Evolutionary conservation across 352 stramenopile genomes (phyloP), one percentile per base, ranked within the genome.

Genomic region (Globisporangium radiosum): DNA sequence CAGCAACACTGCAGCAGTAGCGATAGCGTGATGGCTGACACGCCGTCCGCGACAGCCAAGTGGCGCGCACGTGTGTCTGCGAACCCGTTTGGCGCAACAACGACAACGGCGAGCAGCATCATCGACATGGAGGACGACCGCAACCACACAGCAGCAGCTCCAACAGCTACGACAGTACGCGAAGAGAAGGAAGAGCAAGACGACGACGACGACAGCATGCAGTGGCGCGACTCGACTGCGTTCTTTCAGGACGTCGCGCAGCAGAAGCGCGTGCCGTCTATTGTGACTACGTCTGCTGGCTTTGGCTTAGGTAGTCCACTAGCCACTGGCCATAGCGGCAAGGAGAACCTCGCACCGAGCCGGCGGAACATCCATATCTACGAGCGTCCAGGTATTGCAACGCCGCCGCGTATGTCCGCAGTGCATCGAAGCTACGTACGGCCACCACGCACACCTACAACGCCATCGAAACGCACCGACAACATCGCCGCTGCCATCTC

Each of bases 61-160:
- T 77, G 69, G 71, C 40, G 54, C 14, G 49, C 59, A 43, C 69
- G 68, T 36, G 57, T 65, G 19, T 60, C 71, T 5, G 25, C 47
- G 3, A 62, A 75, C 50, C 66, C 71, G 47, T 72, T 82, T 52
- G 13, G n/a, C 37, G 25, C 15, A 38, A 57, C 14, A 13, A 7
- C 17, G 39, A 25, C 17, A 42, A 43, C 9, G 38, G 17, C 47
- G 37, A 36, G 5, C 9, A 9, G 8, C 25, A 25, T 25, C 25
- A 2, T 25, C 42, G 56, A 43, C 44, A 60, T 60, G 47, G 54
- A 44, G 6, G 54, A 49, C 19, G 54, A 72, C 11, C 49, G 62
- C 17, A 62, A 56, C 38, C 39, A 53, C 9, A 13, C 39, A 6
- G 13, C 58, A 60, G 42, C 65, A 37, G 14, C 13, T 17, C 14